A percentile compares a stretch with the other conserved stretches of the same genome.
phyloP scores from a whole-genome alignment of 2,329 filamentous ascomycete species.

The Zelopaecilomyces penicillatus region DNA sequence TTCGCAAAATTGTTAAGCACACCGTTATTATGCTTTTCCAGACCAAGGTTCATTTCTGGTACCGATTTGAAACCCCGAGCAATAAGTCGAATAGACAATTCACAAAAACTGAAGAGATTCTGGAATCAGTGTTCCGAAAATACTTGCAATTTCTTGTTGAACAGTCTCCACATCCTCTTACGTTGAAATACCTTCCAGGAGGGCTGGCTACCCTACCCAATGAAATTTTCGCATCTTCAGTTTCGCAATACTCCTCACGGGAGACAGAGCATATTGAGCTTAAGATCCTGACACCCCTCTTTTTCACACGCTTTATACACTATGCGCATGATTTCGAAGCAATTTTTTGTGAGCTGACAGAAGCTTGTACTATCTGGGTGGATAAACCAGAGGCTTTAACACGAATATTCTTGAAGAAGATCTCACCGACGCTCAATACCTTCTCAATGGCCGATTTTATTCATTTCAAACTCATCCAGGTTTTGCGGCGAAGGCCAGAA shows the following conservation, averaged over 20 bases:
- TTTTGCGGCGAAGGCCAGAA: slow-evolving; percentile 33
- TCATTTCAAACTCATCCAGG: slow-evolving; percentile 36
- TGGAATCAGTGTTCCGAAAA: slow-evolving; percentile 39
- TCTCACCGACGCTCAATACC: slow-evolving; percentile 25
- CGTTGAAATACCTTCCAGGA: slow-evolving; percentile 45
- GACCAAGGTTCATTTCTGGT: slow-evolving; percentile 54
- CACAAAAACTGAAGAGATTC: slow-evolving; percentile 36
- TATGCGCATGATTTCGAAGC: slow-evolving; percentile 56
- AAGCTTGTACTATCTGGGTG: slow-evolving; percentile 50
- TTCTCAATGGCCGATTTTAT: slow-evolving; percentile 29
- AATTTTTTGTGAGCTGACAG: slow-evolving; percentile 50
- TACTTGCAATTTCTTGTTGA: slow-evolving; percentile 44
- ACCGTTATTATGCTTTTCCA: slow-evolving; percentile 49
- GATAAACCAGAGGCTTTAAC: slow-evolving; percentile 46
- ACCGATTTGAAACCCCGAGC: slow-evolving; percentile 52
- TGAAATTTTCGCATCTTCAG: slow-evolving; percentile 30
- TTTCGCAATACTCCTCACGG: slow-evolving; percentile 12
- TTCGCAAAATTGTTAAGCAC: slow-evolving; percentile 56
- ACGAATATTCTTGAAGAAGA: slow-evolving; percentile 33
- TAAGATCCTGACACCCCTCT: slow-evolving; percentile 53
- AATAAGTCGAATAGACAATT: slow-evolving; percentile 47
- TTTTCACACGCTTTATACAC: slow-evolving; percentile 58
- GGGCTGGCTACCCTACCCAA: slow-evolving; percentile 32
- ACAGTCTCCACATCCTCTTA: slow-evolving; percentile 33
- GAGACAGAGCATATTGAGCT: slow-evolving; percentile 39